Base-by-base conservation (phyloP, 257 asterid genomes). In the Nemophila menziesii region DNA sequence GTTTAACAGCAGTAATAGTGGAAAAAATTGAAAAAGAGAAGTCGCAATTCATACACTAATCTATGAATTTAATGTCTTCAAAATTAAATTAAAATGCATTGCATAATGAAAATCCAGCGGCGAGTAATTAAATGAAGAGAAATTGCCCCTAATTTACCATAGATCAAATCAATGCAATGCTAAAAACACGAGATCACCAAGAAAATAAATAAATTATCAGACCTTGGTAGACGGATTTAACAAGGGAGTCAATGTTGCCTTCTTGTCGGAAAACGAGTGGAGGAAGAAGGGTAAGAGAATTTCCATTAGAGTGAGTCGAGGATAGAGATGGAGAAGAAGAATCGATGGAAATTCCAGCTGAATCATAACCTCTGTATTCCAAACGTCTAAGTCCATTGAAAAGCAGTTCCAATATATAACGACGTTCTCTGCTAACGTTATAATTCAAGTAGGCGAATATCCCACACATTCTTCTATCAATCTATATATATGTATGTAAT, bases 331-430 rank as follows among this genome's bases (percentile, higher is more conserved):
- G 4, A 17, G 5, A 9, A 9, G 72, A 59, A 62, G 65, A 51
- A 52, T 68, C 87, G 36, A 82, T 73, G 42, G 84, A 58, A 39
- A 90, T 62, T 15, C 98, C 98, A 34, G 98, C 73, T 36, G 98
- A 90, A 79, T 90, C 98, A 22, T 90, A 90, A 39, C 98, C 98
- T 56, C 99, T 63, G 52, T 90, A 90, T 83, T 90, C 99, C 78
- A 90, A 62, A 16, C 99, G 94, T 5, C 99, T 70, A 49, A 86
- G 79, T 16, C 93, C 94, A 58, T 77, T 74, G 60, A 79, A 90
- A 5, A 90, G 65, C 7, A 90, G 81, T 59, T 81, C 93, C 39
- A 90, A 44, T 18, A 90, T 79, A 66, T 81, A 80, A 44, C 92
- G 74, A 13, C 96, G 66, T 58, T 85, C 93, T 51, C 82, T 63